Evolutionary conservation across 78 protist species (phyloP), one percentile per base, ranked within the genome.

Genomic region (Dictyostelium brefeldianum): DNA sequence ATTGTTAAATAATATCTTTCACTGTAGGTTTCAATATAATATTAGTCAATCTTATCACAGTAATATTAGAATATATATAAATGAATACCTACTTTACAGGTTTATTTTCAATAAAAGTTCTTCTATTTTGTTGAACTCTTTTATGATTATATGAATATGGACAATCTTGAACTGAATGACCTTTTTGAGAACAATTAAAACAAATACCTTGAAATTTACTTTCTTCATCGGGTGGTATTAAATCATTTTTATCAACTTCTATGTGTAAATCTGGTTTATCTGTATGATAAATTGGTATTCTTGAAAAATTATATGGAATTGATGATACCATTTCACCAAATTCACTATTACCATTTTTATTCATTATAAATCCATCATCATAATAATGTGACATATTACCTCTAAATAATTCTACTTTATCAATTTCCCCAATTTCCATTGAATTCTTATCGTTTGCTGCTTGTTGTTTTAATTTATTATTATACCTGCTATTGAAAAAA

Each of bases 131-230:
- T 53, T 29, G 59, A 4, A 82, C 78, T 50, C 69, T 82, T 53
- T 31, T 82, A 36, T 27, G 41, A 36, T 73, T 43, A 59, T 70
- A 48, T 0, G 50, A 11, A 50, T 36, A 53, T 7, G 79, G 90
- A 31, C 90, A 82, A 1, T 82, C 57, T 11, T 14, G 4, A 18
- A 82, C 51, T 5, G 73, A 12, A 70, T 82, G 90, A n/a, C 90
- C 90, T 8, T 36, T 31, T 70, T 82, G 71, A 25, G 71, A 70
- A 82, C 90, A 82, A 70, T 82, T 82, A 22, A 82, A 82, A 70
- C 90, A 82, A 36, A 12, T 36, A 2, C 43, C 43, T 36, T 36
- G 43, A 36, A 36, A 36, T 36, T 36, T 36, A 36, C 43, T 36
- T 36, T 36, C 43, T 36, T 36, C 43, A 36, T 36, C 43, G 2